These are phyloP conservation scores for Rhizopogon vinicolor DNA, from an alignment of 768 basidiomycete species.

Conservation along the genomic window DNA sequence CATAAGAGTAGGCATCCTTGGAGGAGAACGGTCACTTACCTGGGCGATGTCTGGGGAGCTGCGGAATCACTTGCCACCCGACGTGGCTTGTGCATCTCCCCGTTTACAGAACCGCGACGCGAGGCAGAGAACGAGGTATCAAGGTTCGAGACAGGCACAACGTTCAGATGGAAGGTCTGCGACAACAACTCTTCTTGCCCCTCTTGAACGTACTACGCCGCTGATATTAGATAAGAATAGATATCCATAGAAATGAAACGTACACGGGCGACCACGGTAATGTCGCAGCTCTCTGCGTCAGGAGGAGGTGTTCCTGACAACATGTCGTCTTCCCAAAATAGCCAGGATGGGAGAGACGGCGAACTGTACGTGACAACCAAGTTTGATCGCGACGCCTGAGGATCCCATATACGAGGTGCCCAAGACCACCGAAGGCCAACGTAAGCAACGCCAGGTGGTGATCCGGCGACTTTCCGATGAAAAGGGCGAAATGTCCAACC, in stretches of 20 bases:
- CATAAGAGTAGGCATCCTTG: slow-evolving; percentile 4
- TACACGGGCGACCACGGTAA: slow-evolving; percentile 76
- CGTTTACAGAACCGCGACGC: slow-evolving; percentile 44
- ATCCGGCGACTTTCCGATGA: slow-evolving; percentile 81
- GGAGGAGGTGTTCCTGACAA: slow-evolving; percentile 77
- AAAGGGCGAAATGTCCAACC: slow-evolving; percentile 89
- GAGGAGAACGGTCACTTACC: slow-evolving; percentile 14
- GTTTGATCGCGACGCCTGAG: slow-evolving; percentile 81
- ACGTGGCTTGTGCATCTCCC: slow-evolving; percentile 36
- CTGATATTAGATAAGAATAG: slow-evolving; percentile 12
- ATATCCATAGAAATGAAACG: slow-evolving; percentile 17
- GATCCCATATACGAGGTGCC: slow-evolving; percentile 96
- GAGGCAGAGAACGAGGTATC: slow-evolving; percentile 40
- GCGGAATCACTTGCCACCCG: slow-evolving; percentile 38
- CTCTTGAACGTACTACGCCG: slow-evolving; percentile 60
- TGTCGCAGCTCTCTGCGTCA: slow-evolving; percentile 70
- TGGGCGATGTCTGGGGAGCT: slow-evolving; percentile 28
- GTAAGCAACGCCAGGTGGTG: slow-evolving; percentile 78
- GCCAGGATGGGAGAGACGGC: slow-evolving; percentile 80
- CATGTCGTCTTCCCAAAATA: slow-evolving; percentile 81
- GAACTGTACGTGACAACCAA: slow-evolving; percentile 78
- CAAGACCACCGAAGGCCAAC: slow-evolving; percentile 80
- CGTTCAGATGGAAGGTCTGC: slow-evolving; percentile 64
- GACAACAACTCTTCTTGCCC: slow-evolving; percentile 66
- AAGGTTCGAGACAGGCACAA: slow-evolving; percentile 60